Evolutionary conservation across 202 grass and related monocot species (phyloP).

Genomic region (Musa balbisiana): DNA sequence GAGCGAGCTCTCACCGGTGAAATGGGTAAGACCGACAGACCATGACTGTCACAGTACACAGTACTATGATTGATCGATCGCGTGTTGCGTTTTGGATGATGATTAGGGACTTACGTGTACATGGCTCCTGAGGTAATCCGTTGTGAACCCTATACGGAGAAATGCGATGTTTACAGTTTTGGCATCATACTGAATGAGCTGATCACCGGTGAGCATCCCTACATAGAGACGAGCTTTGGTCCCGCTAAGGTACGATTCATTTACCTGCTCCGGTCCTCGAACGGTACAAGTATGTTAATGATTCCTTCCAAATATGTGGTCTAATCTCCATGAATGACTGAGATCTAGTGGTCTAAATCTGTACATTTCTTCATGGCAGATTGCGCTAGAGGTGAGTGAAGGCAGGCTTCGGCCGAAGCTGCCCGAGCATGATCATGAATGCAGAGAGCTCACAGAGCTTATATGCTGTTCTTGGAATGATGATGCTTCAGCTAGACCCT

Average conservation of each 20-base stretch:
- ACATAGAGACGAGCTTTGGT: slow-evolving; percentile 37
- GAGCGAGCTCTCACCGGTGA: slow-evolving; percentile 49
- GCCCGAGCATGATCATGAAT: slow-evolving; percentile 10
- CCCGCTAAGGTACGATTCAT: slow-evolving; percentile 34
- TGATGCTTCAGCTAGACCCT: slow-evolving; percentile 37
- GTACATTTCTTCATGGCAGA: slow-evolving; percentile 16
- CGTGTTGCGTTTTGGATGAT: neutral
- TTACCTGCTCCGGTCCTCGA: neutral
- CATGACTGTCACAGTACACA: too few relatives aligned
- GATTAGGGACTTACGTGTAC: slow-evolving; percentile 50
- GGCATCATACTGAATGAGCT: slow-evolving; percentile 51
- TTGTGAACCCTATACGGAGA: slow-evolving; percentile 50
- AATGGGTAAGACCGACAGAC: slow-evolving; percentile 27
- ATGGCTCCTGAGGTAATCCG: slow-evolving; percentile 65
- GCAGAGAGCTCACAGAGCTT: slow-evolving; percentile 27
- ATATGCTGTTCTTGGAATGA: slow-evolving; percentile 34
- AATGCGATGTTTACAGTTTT: slow-evolving; percentile 69
- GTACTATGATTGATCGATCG: too few relatives aligned
- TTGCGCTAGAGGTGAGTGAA: slow-evolving; percentile 46
- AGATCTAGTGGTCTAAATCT: neutral
- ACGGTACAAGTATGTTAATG: too few relatives aligned
- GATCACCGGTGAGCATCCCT: slow-evolving; percentile 45
- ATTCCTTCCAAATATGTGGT: too few relatives aligned
- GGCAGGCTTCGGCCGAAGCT: slow-evolving; percentile 41
- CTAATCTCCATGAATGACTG: too few relatives aligned